Evolutionary conservation across 2,329 filamentous ascomycete species (phyloP).

Genomic region (Pyricularia pennisetigena): DNA sequence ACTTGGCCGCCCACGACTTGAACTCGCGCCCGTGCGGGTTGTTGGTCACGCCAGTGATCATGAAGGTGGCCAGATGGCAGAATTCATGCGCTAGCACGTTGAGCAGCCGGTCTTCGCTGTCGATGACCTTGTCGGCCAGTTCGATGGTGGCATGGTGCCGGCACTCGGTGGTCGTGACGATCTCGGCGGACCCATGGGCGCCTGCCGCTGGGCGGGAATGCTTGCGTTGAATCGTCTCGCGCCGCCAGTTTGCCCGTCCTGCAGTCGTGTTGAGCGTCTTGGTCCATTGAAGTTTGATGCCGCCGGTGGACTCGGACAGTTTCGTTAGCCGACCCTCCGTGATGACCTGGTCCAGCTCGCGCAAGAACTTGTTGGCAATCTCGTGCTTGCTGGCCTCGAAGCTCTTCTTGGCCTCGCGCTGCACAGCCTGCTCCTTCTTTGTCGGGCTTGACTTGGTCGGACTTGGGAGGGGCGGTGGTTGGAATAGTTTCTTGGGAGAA

Average conservation of each 20-base stretch:
- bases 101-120: slow-evolving; percentile 64
- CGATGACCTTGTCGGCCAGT: slow-evolving; percentile 79
- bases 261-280: slow-evolving; percentile 74
- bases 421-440: slow-evolving; percentile 22
- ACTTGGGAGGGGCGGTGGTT: slow-evolving; percentile 8
- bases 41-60: slow-evolving; percentile 51
- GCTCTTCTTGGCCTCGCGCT: slow-evolving; percentile 39
- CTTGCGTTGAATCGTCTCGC: slow-evolving; percentile 38
- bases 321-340: slow-evolving; percentile 47
- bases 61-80: slow-evolving; percentile 88
- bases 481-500: slow-evolving; percentile 22
- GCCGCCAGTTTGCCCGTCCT: slow-evolving; percentile 64
- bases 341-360: slow-evolving; percentile 57
- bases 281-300: slow-evolving; percentile 62
- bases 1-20: slow-evolving; percentile 20
- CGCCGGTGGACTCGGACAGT: slow-evolving; percentile 55
- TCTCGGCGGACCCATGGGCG: slow-evolving; percentile 11
- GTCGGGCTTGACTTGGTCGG: slow-evolving; percentile 6
- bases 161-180: slow-evolving; percentile 14
- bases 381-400: slow-evolving; percentile 55
- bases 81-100: slow-evolving; percentile 96
- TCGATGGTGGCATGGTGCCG: slow-evolving; percentile 70
- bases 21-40: slow-evolving; percentile 16
- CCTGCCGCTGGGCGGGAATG: slow-evolving; percentile 4
- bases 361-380: slow-evolving; percentile 54